These are phyloP conservation scores for Myriosclerotinia curreyana DNA, from an alignment of 2,329 filamentous ascomycete genomes.

Conservation along the genomic window DNA sequence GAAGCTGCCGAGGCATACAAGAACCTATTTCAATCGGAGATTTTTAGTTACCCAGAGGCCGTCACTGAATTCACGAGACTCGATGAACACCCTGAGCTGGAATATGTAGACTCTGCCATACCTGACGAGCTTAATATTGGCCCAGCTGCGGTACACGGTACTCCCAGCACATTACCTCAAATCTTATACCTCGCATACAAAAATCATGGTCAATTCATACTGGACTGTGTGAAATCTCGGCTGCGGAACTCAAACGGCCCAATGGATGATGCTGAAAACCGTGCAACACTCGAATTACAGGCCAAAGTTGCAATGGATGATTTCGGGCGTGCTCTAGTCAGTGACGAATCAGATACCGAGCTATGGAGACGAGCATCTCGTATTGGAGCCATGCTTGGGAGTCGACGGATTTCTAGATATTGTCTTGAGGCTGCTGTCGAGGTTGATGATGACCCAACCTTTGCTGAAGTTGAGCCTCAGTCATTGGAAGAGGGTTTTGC, in stretches of 20 bases:
- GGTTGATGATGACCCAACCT: slow-evolving; percentile 62
- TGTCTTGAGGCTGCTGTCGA: slow-evolving; percentile 66
- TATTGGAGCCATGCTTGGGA: slow-evolving; percentile 56
- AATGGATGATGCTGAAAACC: slow-evolving; percentile 40
- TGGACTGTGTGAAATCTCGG: slow-evolving; percentile 67
- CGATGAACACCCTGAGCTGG: slow-evolving; percentile 52
- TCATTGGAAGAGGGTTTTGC: slow-evolving; percentile 62
- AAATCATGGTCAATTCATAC: slow-evolving; percentile 85
- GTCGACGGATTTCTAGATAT: slow-evolving; percentile 56
- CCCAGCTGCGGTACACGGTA: slow-evolving; percentile 65
- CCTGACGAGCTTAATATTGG: slow-evolving; percentile 53
- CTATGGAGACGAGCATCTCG: slow-evolving; percentile 60
- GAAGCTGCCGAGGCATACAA: slow-evolving; percentile 80
- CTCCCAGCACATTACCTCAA: slow-evolving; percentile 78
- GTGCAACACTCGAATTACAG: slow-evolving; percentile 40
- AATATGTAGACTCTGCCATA: slow-evolving; percentile 49
- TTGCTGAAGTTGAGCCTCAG: slow-evolving; percentile 59
- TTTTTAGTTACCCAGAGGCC: slow-evolving; percentile 89
- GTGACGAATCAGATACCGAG: slow-evolving; percentile 65
- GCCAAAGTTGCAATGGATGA: slow-evolving; percentile 49
- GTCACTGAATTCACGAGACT: slow-evolving; percentile 78
- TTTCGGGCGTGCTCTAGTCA: slow-evolving; percentile 58
- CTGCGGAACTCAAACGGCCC: slow-evolving; percentile 41
- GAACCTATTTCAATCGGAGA: slow-evolving; percentile 83
- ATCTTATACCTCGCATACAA: slow-evolving; percentile 93